phyloP scores from a whole-genome alignment of 2,329 filamentous ascomycete species.

The Ceratocystis cacaofunesta region DNA sequence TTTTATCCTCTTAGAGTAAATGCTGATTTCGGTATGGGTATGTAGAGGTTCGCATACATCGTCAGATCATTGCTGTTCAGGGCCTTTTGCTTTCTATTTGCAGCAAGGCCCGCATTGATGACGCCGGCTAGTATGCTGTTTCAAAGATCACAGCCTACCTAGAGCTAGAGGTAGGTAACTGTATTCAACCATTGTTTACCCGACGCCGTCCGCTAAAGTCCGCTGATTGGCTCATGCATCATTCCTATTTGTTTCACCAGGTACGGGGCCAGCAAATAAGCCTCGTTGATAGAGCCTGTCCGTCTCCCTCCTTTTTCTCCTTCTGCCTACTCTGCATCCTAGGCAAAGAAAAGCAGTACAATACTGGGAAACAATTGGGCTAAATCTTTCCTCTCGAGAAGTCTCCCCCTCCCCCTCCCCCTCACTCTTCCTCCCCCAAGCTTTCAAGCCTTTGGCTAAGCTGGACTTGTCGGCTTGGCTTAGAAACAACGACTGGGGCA shows the following conservation, averaged over 20 bases:
- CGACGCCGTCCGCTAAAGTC: background rate
- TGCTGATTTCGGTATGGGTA: too few species aligned
- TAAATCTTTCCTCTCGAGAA: too few species aligned
- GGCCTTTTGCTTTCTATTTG: too few species aligned
- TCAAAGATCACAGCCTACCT: too few species aligned
- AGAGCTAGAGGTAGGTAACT: background rate
- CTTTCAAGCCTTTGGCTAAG: background rate
- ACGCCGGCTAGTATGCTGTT: too few species aligned
- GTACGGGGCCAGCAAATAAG: background rate
- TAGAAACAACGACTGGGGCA: conserved; percentile 1
- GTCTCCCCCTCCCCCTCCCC: too few species aligned
- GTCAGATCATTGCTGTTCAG: too few species aligned
- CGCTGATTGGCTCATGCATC: background rate
- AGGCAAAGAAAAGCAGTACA: too few species aligned
- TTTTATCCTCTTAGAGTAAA: background rate
- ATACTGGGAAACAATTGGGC: too few species aligned
- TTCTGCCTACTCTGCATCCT: background rate
- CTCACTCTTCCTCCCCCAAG: background rate
- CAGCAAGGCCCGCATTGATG: too few species aligned
- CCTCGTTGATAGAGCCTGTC: background rate
- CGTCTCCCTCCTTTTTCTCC: background rate
- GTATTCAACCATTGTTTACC: background rate
- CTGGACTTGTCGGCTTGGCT: background rate
- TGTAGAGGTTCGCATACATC: too few species aligned
- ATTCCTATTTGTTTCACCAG: background rate